These are phyloP conservation scores for Leccinum imitatum DNA, from an alignment of 768 basidiomycete genomes.

Conservation along the genomic window DNA sequence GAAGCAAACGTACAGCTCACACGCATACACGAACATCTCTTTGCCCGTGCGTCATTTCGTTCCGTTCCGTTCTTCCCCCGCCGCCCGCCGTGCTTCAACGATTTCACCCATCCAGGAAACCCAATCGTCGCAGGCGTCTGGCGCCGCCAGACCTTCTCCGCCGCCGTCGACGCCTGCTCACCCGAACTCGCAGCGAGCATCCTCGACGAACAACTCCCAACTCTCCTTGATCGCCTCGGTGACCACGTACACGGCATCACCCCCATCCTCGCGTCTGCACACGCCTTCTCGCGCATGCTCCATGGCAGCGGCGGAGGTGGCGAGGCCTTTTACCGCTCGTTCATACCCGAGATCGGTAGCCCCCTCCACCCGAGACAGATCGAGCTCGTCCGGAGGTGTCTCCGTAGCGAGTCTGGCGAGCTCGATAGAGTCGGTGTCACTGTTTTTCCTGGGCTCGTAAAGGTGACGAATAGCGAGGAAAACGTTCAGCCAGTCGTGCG, in stretches of 20 bases:
- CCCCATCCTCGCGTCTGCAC: conserved; percentile 69
- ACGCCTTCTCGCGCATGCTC: conserved; percentile 82
- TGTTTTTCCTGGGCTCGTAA: conserved; percentile 86
- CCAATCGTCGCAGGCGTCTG: conserved; percentile 88
- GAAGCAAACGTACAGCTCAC: conserved; percentile 85
- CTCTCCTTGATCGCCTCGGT: conserved; percentile 54
- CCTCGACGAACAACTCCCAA: conserved; percentile 69
- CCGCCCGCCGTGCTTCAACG: not conserved
- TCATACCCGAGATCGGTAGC: conserved; percentile 80
- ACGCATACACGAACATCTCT: conserved; percentile 86
- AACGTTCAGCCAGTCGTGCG: conserved; percentile 72
- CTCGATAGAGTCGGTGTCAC: conserved; percentile 77
- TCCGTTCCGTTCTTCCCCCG: not conserved
- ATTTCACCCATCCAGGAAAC: conserved; percentile 53
- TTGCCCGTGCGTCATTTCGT: conserved; percentile 61
- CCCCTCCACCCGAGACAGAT: conserved; percentile 75
- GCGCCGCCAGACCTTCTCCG: conserved; percentile 87
- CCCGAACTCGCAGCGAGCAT: conserved; percentile 68
- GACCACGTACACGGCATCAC: conserved; percentile 43
- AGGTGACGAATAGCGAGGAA: conserved; percentile 55
- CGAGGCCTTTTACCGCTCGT: conserved; percentile 83
- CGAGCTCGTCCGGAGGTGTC: conserved; percentile 81
- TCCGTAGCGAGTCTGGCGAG: conserved; percentile 73
- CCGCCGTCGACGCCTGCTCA: conserved; percentile 76
- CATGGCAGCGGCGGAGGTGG: conserved; percentile 54